Percentiles rank a stretch among this genome's conserved stretches.
Conservation (phyloP, 805 yeast genomes). For the Yarrowia keelungensis region DNA sequence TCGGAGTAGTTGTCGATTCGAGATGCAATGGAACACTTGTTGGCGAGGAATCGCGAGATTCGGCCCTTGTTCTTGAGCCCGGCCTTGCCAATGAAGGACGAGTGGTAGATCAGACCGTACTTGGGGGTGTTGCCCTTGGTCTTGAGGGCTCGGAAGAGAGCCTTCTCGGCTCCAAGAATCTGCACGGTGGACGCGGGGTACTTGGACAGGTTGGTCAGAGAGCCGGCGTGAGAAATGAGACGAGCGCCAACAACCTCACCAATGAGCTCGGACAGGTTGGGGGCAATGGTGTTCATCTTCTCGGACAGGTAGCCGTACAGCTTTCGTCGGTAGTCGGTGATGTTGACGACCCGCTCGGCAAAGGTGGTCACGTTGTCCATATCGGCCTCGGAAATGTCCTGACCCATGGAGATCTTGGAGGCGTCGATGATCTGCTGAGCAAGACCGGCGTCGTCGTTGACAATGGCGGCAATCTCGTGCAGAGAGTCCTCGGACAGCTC, state of each 20-base stretch:
- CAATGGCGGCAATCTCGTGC: slow-evolving; percentile 89
- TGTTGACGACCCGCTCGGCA: slow-evolving; percentile 96
- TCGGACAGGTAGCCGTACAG: slow-evolving; percentile 87
- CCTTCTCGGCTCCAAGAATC: slow-evolving; percentile 98
- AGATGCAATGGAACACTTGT: slow-evolving; percentile 98
- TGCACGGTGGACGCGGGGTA: slow-evolving; percentile 99
- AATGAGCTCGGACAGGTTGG: slow-evolving; percentile 91
- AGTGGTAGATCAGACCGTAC: slow-evolving; percentile 96
- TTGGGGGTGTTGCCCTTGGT: slow-evolving; percentile 99
- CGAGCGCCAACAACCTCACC: slow-evolving; percentile 99
- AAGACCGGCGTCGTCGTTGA: slow-evolving; percentile 88
- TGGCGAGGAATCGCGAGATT: slow-evolving; percentile 97
- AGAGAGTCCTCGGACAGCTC: slow-evolving; percentile 86
- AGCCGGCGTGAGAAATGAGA: slow-evolving; percentile 96
- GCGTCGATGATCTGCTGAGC: slow-evolving; percentile 86
- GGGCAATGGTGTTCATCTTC: slow-evolving; percentile 99
- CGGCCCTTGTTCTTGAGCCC: slow-evolving; percentile 98
- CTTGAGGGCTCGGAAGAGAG: slow-evolving; percentile 96
- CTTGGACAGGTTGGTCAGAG: slow-evolving; percentile 91
- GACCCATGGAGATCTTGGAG: slow-evolving; percentile 99
- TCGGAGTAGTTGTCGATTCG: slow-evolving; percentile 98
- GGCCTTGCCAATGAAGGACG: slow-evolving; percentile 97
- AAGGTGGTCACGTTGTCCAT: slow-evolving; percentile 84
- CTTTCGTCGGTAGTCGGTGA: slow-evolving; percentile 96
- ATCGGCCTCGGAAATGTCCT: slow-evolving; percentile 93